phyloP scores from a whole-genome alignment of 345 rosid species.

The Eucalyptus decipiens region DNA sequence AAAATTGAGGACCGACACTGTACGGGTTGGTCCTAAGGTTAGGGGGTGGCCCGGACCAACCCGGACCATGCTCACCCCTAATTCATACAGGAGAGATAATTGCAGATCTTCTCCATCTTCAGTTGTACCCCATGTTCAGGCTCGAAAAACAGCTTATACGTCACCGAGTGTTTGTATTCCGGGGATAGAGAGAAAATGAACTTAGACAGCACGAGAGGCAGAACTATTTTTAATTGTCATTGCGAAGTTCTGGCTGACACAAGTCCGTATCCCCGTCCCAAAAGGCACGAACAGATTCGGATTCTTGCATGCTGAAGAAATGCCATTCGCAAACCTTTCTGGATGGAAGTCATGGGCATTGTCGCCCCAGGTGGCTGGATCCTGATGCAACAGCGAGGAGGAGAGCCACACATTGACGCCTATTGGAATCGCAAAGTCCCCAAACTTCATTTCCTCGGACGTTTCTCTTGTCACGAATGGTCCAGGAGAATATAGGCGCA shows the following conservation, averaged over 20 bases:
- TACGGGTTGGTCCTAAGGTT: too few relatives aligned
- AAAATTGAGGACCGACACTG: too few relatives aligned
- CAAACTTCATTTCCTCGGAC: slow-evolving; percentile 9
- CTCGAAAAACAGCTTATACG: slow-evolving; percentile 1
- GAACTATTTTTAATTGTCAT: slow-evolving; percentile 4
- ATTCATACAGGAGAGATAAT: not conserved
- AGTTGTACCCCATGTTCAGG: slow-evolving; percentile 7
- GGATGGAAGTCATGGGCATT: slow-evolving; percentile 12
- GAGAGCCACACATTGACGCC: slow-evolving; percentile 9
- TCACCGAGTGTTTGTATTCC: not conserved
- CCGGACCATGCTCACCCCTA: too few relatives aligned
- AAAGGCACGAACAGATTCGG: slow-evolving; percentile 5
- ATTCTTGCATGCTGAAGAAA: not conserved
- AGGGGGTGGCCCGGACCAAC: too few relatives aligned
- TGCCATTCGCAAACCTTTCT: slow-evolving; percentile 9
- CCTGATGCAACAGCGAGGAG: not conserved
- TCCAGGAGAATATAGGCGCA: slow-evolving; percentile 11
- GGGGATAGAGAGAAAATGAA: slow-evolving; percentile 9
- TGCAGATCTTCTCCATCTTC: not conserved
- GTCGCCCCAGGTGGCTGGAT: slow-evolving; percentile 7
- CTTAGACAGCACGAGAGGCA: slow-evolving; percentile 3
- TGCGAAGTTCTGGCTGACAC: slow-evolving; percentile 3
- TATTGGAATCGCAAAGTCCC: not conserved
- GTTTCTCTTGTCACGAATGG: not conserved
- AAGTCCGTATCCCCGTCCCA: not conserved